Conservation (phyloP, 1,139 yeast species). For the Eremothecium gossypii region DNA sequence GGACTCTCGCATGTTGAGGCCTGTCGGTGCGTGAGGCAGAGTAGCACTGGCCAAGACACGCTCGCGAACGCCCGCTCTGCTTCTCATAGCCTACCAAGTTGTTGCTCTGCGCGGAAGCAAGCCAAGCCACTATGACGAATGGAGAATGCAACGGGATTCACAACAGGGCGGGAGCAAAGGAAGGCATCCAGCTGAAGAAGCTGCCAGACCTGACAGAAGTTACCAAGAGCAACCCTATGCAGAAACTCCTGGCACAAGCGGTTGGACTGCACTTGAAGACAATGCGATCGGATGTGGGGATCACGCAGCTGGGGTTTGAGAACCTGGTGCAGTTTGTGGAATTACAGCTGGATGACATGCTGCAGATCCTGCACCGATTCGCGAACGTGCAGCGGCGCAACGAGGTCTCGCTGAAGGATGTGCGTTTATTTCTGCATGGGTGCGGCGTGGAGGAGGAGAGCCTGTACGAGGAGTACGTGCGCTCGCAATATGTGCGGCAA, state of each 20-base stretch:
- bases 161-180: constrained; percentile 1
- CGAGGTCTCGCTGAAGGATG: constrained; percentile 50
- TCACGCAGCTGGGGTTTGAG: constrained; percentile 39
- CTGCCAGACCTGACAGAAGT: constrained; percentile 18
- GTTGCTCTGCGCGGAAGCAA: too few relatives aligned
- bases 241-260: constrained; percentile 21
- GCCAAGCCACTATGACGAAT: too few relatives aligned
- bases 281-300: constrained; percentile 28
- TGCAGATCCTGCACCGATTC: constrained; percentile 41
- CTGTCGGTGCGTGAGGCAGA: too few relatives aligned
- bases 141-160: too few relatives aligned
- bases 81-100: too few relatives aligned
- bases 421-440: constrained; percentile 41
- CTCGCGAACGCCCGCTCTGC: too few relatives aligned
- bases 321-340: constrained; percentile 42
- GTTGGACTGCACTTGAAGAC: constrained; percentile 34
- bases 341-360: constrained; percentile 41
- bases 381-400: constrained; percentile 63
- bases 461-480: constrained; percentile 37
- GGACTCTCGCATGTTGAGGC: too few relatives aligned
- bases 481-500: constrained; percentile 22
- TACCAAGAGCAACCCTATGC: constrained; percentile 12
- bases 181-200: constrained; percentile 15
- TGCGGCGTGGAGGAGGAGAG: constrained; percentile 38
- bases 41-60: too few relatives aligned